Percentiles rank a stretch among this genome's conserved stretches.
Conservation (phyloP, 139 green algal genomes). For the Micromonas pusilla region DNA sequence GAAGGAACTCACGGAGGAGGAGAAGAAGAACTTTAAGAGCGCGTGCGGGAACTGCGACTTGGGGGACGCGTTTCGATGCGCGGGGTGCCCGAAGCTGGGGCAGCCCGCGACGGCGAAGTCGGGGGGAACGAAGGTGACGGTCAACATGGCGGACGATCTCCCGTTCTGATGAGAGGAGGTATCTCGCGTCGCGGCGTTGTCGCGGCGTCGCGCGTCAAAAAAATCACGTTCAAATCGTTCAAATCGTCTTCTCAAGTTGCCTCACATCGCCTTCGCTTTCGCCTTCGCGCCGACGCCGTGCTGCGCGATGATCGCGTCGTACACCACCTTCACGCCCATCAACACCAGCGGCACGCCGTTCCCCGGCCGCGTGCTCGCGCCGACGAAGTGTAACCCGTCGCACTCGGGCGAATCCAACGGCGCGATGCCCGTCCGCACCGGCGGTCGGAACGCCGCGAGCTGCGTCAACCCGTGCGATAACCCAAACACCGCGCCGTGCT, state of each 20-base stretch:
- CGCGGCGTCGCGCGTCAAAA: no score
- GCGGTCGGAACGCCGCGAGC: constrained; percentile 62
- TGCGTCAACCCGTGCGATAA: constrained; percentile 71
- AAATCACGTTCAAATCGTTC: neutral
- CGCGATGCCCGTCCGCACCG: constrained; percentile 11
- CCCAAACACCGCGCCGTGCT: constrained; percentile 76
- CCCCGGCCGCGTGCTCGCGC: constrained; percentile 64
- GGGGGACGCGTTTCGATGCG: constrained; percentile 93
- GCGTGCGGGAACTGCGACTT: constrained; percentile 88
- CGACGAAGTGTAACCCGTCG: constrained; percentile 66
- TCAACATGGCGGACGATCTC: neutral
- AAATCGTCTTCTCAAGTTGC: no score
- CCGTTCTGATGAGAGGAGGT: no score
- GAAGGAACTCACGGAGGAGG: constrained; percentile 67
- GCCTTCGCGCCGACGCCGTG: neutral
- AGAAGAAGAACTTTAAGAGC: constrained; percentile 84
- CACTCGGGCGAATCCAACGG: constrained; percentile 36
- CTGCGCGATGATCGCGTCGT: constrained; percentile 12
- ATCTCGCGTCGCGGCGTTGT: neutral
- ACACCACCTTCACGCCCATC: constrained; percentile 30
- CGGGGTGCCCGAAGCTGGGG: constrained; percentile 84
- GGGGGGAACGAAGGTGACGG: neutral
- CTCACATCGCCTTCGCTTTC: no score
- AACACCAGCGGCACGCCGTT: constrained; percentile 77
- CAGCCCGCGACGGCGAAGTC: constrained; percentile 52